Base-by-base conservation (phyloP, 495 filamentous ascomycete genomes). In the Podospora comata region DNA sequence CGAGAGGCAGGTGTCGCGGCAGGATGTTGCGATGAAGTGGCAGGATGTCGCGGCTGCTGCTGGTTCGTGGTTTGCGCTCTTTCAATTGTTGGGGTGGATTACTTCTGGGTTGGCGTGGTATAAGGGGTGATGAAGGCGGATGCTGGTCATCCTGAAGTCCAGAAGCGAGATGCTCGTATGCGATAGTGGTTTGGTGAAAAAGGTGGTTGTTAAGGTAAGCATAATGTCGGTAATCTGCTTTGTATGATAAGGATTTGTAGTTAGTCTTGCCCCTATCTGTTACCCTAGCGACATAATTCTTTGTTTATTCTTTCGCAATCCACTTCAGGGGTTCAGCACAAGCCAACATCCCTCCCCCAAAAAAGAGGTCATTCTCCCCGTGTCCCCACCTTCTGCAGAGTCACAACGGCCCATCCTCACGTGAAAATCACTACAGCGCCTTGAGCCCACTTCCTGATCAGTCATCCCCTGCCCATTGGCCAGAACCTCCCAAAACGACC, bases 21-120 rank as follows among this genome's bases (percentile, higher is more conserved):
- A 72, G 56, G 60, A 67, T 11, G 30, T 66, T 28, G 63, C 48
- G 32, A 53, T 71, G 62, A 66, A 55, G 5, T 67, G 32, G 64
- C 19, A 65, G 67, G 63, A 69, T 28, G n/a, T 64, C 23, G 28
- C 54, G 7, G 60, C 64, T 57, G 18, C 6, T 15, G 65, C 65
- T 13, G 70, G 70, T 62, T 69, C 67, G 15, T 72, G 67, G 70
- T 72, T 69, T 63, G 64, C 70, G 7, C 61, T 72, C 9, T 65
- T 69, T 27, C 67, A 72, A 32, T 56, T 72, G 20, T 23, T 53
- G 32, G 67, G 67, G 11, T 69, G 70, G 70, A 69, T 69, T 4
- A n/a, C 66, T 28, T 68, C 66, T 1, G 66, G 66, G 20, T 6
- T 60, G 53, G 68, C 68, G 23, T 58, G 54, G 63, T 26, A 65